Base-by-base conservation (phyloP, 495 filamentous ascomycete genomes). In the Cenococcum geophilum region DNA sequence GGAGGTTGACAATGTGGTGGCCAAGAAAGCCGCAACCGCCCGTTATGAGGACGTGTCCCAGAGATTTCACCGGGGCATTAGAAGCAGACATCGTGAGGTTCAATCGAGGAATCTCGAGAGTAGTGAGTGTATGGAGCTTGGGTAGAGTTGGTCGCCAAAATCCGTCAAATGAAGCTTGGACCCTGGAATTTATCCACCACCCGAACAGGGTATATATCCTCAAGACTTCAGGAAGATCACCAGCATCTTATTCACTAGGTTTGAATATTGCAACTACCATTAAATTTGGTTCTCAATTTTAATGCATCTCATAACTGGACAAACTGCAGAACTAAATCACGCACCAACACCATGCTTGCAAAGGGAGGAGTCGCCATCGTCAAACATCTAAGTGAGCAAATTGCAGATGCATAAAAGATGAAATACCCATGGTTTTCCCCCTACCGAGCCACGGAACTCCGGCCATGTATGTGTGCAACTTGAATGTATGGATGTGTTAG, bases 1-100 rank as follows among this genome's bases (percentile, higher is more conserved):
- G 70, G 35, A 76, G 71, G n/a, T 70, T 64, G 51, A 82, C 77
- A 42, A 82, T 78, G 65, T 81, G 78, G 63, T 72, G 72, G 49
- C 80, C 79, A 0, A 82, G 70, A 64, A 82, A 82, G 49, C 81
- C 80, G 57, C 77, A 81, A 35, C 81, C 79, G 23, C 80, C 80
- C 14, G 74, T 74, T 16, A 83, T 73, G 22, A 83, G 65, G 12
- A 82, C 77, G 54, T 76, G 71, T 61, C 73, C 75, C 32, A 76
- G 67, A 9, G 68, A 68, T 20, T 18, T 25, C 27, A 21, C 54
- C 36, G 23, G 37, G 2, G 18, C 16, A 32, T 34, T 27, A 37
- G 54, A 23, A 16, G 32, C 2, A n/a, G 54, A 12, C 54, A 56
- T 56, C 3, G 40, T 45, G 40, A 45, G 40, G 40, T 2, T 45